These are phyloP conservation scores for Marchantia polymorpha DNA, from an alignment of 225 moss, liverwort and hornwort species.

Conservation along the genomic window DNA sequence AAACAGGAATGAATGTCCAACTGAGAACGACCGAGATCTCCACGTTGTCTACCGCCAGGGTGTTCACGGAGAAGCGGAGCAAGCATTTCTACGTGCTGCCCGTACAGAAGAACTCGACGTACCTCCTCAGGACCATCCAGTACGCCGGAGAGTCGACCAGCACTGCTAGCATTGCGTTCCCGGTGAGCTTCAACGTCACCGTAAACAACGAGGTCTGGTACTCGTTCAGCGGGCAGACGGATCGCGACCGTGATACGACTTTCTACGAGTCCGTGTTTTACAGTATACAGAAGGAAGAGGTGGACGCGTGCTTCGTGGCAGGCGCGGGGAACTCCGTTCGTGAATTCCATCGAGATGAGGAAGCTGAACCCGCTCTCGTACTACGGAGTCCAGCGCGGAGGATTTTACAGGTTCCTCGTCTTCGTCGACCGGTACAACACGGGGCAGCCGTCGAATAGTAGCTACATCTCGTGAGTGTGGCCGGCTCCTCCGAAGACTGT, in stretches of 20 bases:
- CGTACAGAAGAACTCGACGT: not conserved
- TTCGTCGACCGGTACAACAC: not conserved
- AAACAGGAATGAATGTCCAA: conserved; percentile 2
- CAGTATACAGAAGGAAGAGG: not conserved
- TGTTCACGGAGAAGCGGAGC: conserved; percentile 21
- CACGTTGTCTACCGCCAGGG: not conserved
- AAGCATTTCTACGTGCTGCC: conserved; percentile 38
- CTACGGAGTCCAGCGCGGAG: not conserved
- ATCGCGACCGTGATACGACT: not conserved
- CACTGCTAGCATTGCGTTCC: not conserved
- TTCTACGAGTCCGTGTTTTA: not conserved
- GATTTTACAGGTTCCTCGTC: not conserved
- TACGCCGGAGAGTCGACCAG: not conserved
- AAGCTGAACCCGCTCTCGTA: not conserved
- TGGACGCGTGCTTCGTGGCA: not conserved
- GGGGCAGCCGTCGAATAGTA: not conserved
- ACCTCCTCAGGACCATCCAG: conserved; percentile 27
- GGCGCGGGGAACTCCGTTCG: not conserved
- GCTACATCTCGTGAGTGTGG: too few species aligned
- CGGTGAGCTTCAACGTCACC: conserved; percentile 20
- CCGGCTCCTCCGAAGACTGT: too few species aligned
- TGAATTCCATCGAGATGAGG: conserved; percentile 4
- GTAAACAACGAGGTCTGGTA: conserved; percentile 20
- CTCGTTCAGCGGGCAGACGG: not conserved
- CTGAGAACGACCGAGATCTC: too few species aligned